Base-by-base conservation (phyloP, 1,139 yeast genomes). In the Scheffersomyces titani region DNA sequence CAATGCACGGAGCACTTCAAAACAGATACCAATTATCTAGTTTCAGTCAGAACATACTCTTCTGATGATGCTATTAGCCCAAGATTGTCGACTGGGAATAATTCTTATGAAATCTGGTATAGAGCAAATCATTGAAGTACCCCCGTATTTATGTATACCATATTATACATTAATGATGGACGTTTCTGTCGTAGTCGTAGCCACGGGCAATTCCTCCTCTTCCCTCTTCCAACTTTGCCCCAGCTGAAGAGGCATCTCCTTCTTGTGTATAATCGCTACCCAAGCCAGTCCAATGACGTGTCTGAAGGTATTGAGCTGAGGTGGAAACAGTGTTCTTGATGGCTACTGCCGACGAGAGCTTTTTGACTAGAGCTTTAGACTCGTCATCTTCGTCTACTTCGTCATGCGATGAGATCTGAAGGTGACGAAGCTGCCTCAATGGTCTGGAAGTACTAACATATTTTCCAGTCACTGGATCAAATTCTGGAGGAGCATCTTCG, bases 121-220 rank as follows among this genome's bases (percentile, higher is more conserved):
- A n/a, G n/a, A n/a, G n/a, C n/a, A n/a, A n/a, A n/a, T n/a, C n/a
- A n/a, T n/a, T 30, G 16, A 5, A 2, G 13, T 30, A 11, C 13
- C 40, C 13, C 40, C 13, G 13, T 9, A 30, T 30, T 30, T 30
- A 30, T 30, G 13, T 30, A 30, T 16, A 30, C 3, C 16, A 2
- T 46, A 19, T n/a, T 20, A 13, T 19, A 19, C 16, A n/a, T 46
- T 46, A 46, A 46, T 22, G 19, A 46, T 50, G 36, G 13, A 50
- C 47, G 11, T 57, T 57, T 30, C 59, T 53, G 58, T 76, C 80
- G 55, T 64, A 74, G 54, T 74, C 78, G 65, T 94, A 94, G 5
- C 96, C 97, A 63, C 98, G 80, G 1, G 99, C 99, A 57, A 93
- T 84, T 47, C 99, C 99, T 1, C 83, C 80, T 51, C 88, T 79